Evolutionary conservation across 2,329 filamentous ascomycete species (phyloP).

Genomic region (Aureobasidium sp.): DNA sequence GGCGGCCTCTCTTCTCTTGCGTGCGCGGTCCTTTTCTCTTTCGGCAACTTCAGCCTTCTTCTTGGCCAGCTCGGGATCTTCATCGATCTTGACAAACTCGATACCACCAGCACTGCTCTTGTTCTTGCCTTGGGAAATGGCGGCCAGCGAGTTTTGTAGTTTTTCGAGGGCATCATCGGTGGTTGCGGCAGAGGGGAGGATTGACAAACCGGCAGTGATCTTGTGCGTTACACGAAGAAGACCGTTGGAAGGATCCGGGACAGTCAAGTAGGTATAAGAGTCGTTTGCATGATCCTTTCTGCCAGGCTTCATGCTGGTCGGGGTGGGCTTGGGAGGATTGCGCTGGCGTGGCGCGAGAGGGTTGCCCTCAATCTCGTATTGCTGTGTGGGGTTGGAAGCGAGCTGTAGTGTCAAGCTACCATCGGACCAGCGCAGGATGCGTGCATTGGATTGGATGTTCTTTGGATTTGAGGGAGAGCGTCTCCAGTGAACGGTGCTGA

Average conservation of each 20-base stretch:
- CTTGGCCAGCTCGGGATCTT: slow-evolving; percentile 70
- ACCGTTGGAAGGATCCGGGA: slow-evolving; percentile 61
- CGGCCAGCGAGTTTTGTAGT: slow-evolving; percentile 60
- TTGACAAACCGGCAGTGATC: slow-evolving; percentile 63
- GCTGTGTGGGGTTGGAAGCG: slow-evolving; percentile 58
- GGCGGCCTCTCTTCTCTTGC: slow-evolving; percentile 61
- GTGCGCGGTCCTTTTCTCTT: slow-evolving; percentile 62
- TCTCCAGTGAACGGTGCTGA: slow-evolving; percentile 63
- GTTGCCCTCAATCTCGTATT: slow-evolving; percentile 69
- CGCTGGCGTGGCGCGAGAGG: slow-evolving; percentile 55
- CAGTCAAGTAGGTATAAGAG: slow-evolving; percentile 68
- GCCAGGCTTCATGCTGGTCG: slow-evolving; percentile 31
- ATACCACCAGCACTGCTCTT: slow-evolving; percentile 46
- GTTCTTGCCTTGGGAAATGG: slow-evolving; percentile 51
- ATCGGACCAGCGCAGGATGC: slow-evolving; percentile 71
- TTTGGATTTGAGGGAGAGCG: slow-evolving; percentile 58
- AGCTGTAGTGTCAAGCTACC: slow-evolving; percentile 70
- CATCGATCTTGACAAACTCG: slow-evolving; percentile 62
- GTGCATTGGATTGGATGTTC: slow-evolving; percentile 66
- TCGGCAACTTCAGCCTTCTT: slow-evolving; percentile 66
- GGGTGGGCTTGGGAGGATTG: slow-evolving; percentile 44
- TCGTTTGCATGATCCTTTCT: slow-evolving; percentile 61
- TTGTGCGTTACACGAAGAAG: slow-evolving; percentile 68
- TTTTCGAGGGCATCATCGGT: slow-evolving; percentile 65
- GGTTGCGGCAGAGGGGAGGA: slow-evolving; percentile 59